phyloP scores from a whole-genome alignment of 192 early-diverging fungal species.

The Umbelopsis vinacea region DNA sequence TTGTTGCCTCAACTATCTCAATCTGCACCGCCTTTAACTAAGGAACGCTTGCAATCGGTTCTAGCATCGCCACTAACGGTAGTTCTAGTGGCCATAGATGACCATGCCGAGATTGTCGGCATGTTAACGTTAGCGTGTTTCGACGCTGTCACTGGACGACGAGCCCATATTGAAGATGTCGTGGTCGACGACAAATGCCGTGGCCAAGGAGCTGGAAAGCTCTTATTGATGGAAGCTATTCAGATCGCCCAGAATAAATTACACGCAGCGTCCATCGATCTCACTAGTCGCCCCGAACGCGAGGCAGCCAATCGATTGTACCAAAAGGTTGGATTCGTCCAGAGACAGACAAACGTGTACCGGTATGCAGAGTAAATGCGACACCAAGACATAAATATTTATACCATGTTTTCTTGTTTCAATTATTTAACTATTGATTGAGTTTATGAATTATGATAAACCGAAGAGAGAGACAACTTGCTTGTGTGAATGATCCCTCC shows the following conservation, averaged over 20 bases:
- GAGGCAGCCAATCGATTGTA: slow-evolving; percentile 49
- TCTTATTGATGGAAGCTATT: slow-evolving; percentile 38
- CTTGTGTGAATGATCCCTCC: too few relatives aligned
- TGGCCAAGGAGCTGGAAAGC: slow-evolving; percentile 42
- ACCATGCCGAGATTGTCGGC: slow-evolving; percentile 35
- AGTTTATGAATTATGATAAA: neutral
- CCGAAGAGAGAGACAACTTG: too few relatives aligned
- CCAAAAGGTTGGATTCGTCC: slow-evolving; percentile 49
- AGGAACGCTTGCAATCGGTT: neutral
- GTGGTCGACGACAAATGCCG: slow-evolving; percentile 40
- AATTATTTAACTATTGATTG: neutral
- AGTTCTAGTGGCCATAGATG: neutral
- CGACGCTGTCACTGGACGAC: slow-evolving; percentile 42
- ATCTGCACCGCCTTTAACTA: slow-evolving; percentile 8
- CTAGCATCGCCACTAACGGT: neutral
- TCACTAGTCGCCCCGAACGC: slow-evolving; percentile 53
- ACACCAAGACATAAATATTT: neutral
- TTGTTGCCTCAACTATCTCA: slow-evolving; percentile 7
- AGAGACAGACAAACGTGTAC: slow-evolving; percentile 49
- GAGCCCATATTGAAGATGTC: slow-evolving; percentile 58
- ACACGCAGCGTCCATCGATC: slow-evolving; percentile 38
- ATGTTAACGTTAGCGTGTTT: slow-evolving; percentile 41
- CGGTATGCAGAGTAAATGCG: slow-evolving; percentile 29
- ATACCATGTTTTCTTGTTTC: neutral
- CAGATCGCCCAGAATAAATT: slow-evolving; percentile 10